Conservation (phyloP, 495 filamentous ascomycete species). For the Hypoxylon cercidicola region DNA sequence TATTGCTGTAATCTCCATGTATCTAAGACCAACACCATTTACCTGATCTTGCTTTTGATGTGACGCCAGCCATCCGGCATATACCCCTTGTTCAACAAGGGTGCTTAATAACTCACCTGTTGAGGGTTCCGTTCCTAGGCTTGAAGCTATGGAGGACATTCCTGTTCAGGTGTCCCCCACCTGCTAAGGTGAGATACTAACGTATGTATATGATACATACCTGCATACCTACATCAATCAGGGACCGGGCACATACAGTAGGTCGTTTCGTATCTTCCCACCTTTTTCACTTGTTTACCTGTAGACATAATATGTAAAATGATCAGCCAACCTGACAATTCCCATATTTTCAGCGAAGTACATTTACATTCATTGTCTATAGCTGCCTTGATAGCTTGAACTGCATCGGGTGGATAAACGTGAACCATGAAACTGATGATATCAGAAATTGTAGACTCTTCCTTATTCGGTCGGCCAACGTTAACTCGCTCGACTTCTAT, state of each 20-base stretch:
- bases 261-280: background rate
- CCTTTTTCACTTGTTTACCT: background rate
- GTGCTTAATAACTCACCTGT: background rate
- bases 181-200: too few species aligned
- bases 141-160: background rate
- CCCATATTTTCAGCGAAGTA: too few species aligned
- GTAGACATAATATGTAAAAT: background rate
- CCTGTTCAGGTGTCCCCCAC: background rate
- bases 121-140: too few species aligned
- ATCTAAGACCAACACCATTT: slow-evolving; percentile 3
- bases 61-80: background rate
- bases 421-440: background rate
- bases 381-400: too few species aligned
- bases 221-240: too few species aligned
- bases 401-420: background rate
- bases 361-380: too few species aligned
- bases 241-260: slow-evolving; percentile 17
- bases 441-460: background rate
- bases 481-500: background rate
- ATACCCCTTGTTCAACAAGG: background rate
- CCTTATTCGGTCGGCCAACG: too few species aligned
- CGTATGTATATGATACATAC: too few species aligned
- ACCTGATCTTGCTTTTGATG: background rate
- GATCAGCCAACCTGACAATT: background rate
- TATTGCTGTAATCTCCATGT: slow-evolving; percentile 13